Evolutionary conservation across 2,329 filamentous ascomycete genomes (phyloP).

Genomic region (Ramichloridium luteum): DNA sequence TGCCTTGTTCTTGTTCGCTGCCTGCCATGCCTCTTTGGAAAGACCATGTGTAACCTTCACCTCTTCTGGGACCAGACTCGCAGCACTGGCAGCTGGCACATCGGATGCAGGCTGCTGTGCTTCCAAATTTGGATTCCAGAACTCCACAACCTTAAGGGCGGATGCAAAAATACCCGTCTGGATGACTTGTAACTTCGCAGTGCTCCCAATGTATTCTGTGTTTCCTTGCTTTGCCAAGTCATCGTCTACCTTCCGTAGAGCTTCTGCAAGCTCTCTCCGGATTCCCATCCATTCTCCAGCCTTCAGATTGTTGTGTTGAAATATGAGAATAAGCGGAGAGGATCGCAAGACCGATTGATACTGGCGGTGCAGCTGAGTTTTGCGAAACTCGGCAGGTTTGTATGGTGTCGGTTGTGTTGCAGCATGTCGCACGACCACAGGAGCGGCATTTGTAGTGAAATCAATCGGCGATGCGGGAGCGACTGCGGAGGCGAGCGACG

Average conservation of each 20-base stretch:
- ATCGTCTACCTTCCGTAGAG: constrained; percentile 52
- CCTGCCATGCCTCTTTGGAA: constrained; percentile 42
- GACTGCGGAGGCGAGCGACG: constrained; percentile 34
- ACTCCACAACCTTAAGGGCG: constrained; percentile 76
- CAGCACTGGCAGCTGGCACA: constrained; percentile 18
- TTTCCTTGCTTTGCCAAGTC: constrained; percentile 49
- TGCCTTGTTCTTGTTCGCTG: constrained; percentile 30
- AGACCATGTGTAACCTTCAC: constrained; percentile 45
- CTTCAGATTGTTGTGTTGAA: constrained; percentile 67
- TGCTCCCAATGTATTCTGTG: constrained; percentile 32
- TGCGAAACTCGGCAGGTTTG: constrained; percentile 73
- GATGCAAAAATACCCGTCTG: constrained; percentile 81
- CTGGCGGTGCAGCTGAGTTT: constrained; percentile 74
- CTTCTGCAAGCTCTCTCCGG: constrained; percentile 53
- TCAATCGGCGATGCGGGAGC: constrained; percentile 42
- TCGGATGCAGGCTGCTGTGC: constrained; percentile 10
- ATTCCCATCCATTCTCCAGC: constrained; percentile 64
- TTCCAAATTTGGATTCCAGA: constrained; percentile 41
- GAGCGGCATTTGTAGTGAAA: constrained; percentile 31
- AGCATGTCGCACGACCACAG: constrained; percentile 39
- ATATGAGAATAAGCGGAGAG: constrained; percentile 72
- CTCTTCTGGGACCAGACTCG: constrained; percentile 27
- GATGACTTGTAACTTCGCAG: constrained; percentile 62
- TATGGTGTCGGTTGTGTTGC: constrained; percentile 75
- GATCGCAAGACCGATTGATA: constrained; percentile 83